phyloP scores from a whole-genome alignment of 2,329 filamentous ascomycete species.

The Stagonosporopsis cucurbitacearum region DNA sequence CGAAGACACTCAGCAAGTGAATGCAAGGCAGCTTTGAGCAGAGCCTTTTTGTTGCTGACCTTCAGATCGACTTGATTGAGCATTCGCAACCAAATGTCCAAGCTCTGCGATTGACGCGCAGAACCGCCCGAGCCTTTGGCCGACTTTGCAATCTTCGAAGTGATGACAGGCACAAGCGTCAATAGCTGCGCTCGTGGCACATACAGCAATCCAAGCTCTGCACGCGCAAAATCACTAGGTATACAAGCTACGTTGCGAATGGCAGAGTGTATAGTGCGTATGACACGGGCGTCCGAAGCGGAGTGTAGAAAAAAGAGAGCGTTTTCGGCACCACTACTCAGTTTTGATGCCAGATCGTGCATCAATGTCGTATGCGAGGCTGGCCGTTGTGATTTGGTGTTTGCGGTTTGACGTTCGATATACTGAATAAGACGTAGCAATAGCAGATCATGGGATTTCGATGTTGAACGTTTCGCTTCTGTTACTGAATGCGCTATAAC shows the following conservation, averaged over 20 bases:
- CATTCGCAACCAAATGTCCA: conserved; percentile 30
- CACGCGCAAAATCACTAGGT: conserved; percentile 1
- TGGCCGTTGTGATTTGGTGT: not conserved
- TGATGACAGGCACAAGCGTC: conserved; percentile 16
- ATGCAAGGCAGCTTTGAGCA: not conserved
- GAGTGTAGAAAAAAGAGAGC: not conserved
- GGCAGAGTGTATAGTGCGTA: not conserved
- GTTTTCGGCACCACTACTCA: conserved; percentile 2
- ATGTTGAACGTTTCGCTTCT: not conserved
- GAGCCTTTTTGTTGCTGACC: not conserved
- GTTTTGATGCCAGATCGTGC: conserved; percentile 4
- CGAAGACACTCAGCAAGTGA: not conserved
- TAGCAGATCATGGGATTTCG: conserved; percentile 6
- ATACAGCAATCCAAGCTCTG: conserved; percentile 19
- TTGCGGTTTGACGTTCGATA: not conserved
- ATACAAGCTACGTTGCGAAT: conserved; percentile 3
- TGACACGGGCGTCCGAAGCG: not conserved
- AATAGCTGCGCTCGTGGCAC: conserved; percentile 19
- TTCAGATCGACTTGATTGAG: conserved; percentile 25
- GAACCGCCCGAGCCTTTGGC: not conserved
- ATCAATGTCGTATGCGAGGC: not conserved
- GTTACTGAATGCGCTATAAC: not conserved
- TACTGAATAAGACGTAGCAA: conserved; percentile 5
- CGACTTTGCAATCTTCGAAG: conserved; percentile 13
- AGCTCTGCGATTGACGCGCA: not conserved